Evolutionary conservation across 768 basidiomycete species (phyloP).

Genomic region (Lactifluus piperatus): DNA sequence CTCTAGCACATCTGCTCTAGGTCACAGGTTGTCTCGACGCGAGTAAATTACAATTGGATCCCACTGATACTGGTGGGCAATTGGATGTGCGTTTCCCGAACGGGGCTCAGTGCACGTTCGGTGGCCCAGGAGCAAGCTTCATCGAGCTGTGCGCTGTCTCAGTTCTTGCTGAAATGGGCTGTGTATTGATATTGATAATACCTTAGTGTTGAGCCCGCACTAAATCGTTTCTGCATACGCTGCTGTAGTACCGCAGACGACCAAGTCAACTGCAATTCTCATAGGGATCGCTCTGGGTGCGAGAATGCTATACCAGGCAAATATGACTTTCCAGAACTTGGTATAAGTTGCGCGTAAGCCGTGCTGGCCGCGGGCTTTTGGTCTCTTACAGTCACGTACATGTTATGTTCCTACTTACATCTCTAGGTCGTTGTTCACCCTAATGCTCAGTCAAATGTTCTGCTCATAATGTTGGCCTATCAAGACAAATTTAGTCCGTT

Average conservation of each 20-base stretch:
- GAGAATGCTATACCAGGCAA: conserved; percentile 35
- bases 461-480: background rate
- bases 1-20: conserved; percentile 17
- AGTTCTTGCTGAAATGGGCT: background rate
- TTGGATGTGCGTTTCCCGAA: conserved; percentile 43
- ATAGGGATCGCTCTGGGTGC: conserved; percentile 39
- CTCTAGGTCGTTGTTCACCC: background rate
- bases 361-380: background rate
- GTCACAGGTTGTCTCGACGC: conserved; percentile 34
- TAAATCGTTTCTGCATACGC: conserved; percentile 40
- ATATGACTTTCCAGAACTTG: conserved; percentile 35
- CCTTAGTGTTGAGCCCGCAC: conserved; percentile 37
- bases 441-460: background rate
- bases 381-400: background rate
- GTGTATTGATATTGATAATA: background rate
- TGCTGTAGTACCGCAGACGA: conserved; percentile 37
- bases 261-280: conserved; percentile 43
- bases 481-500: background rate
- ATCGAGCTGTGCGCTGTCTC: conserved; percentile 36
- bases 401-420: conserved; percentile 4
- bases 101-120: conserved; percentile 45
- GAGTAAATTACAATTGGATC: conserved; percentile 26
- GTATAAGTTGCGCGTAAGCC: conserved; percentile 28
- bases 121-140: conserved; percentile 43
- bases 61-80: conserved; percentile 38